Conservation (phyloP, 441 rosid genomes). For the Gossypium schwendimanii region DNA sequence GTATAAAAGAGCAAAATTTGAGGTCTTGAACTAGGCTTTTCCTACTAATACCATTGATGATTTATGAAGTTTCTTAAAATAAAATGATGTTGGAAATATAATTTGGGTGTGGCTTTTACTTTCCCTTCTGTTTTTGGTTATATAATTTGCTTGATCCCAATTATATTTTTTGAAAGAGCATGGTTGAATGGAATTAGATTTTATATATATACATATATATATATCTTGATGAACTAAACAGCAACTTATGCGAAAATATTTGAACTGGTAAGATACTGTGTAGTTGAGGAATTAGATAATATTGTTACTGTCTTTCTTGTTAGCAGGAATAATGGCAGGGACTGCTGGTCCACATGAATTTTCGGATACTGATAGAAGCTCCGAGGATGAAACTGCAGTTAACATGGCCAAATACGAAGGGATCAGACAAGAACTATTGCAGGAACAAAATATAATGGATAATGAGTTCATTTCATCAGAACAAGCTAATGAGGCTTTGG, state of each 20-base stretch:
- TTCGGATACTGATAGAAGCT: constrained; percentile 17
- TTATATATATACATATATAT: background rate
- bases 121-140: background rate
- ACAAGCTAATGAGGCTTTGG: constrained; percentile 8
- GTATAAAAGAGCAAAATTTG: background rate
- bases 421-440: constrained; percentile 9
- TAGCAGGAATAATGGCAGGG: constrained; percentile 18
- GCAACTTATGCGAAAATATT: background rate
- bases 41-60: background rate
- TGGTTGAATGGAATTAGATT: background rate
- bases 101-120: background rate
- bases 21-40: background rate
- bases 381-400: constrained; percentile 20
- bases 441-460: background rate
- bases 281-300: background rate
- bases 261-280: background rate
- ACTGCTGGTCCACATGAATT: constrained; percentile 6
- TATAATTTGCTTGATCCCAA: background rate
- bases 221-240: background rate
- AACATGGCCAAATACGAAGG: constrained; percentile 16
- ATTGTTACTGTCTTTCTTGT: background rate
- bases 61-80: background rate
- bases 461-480: constrained; percentile 10
- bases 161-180: background rate
- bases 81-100: background rate